Evolutionary conservation across 495 filamentous ascomycete species (phyloP).

Genomic region (Schizothecium vesticola): DNA sequence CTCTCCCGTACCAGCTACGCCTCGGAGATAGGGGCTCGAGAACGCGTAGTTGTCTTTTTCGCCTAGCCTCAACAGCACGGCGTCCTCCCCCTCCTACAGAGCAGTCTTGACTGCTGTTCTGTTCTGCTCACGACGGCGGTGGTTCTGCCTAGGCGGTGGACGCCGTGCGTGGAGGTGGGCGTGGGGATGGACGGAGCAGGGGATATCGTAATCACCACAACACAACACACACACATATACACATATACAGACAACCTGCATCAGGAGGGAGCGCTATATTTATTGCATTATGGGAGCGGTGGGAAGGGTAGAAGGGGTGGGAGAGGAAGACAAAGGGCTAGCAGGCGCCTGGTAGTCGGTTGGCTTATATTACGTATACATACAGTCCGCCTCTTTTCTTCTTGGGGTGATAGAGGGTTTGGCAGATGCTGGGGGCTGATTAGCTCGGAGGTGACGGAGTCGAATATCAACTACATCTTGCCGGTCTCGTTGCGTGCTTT

Average conservation of each 20-base stretch:
- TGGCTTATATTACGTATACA: not conserved
- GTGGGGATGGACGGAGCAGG: not conserved
- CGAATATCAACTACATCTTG: not conserved
- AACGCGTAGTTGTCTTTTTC: constrained; percentile 16
- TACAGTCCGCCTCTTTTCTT: not conserved
- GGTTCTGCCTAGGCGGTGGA: not conserved
- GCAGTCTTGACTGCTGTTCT: not conserved
- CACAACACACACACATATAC: not conserved
- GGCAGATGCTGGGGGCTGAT: not conserved
- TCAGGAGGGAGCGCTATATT: not conserved
- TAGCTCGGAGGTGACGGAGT: not conserved
- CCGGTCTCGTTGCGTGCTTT: not conserved
- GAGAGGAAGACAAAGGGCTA: not conserved
- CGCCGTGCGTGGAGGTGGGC: not conserved
- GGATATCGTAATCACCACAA: not conserved
- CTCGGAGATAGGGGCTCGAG: constrained; percentile 42
- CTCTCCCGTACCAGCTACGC: constrained; percentile 36
- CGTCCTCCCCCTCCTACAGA: not conserved
- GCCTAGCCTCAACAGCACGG: constrained; percentile 2
- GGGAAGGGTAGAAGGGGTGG: not conserved
- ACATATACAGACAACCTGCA: not conserved
- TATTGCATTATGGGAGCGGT: not conserved
- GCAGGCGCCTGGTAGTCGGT: not conserved
- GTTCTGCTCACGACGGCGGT: not conserved
- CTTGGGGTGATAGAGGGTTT: not conserved